These are phyloP conservation scores for Ceratobasidium theobromae DNA, from an alignment of 1,284 basidiomycete genomes.

Conservation along the genomic window DNA sequence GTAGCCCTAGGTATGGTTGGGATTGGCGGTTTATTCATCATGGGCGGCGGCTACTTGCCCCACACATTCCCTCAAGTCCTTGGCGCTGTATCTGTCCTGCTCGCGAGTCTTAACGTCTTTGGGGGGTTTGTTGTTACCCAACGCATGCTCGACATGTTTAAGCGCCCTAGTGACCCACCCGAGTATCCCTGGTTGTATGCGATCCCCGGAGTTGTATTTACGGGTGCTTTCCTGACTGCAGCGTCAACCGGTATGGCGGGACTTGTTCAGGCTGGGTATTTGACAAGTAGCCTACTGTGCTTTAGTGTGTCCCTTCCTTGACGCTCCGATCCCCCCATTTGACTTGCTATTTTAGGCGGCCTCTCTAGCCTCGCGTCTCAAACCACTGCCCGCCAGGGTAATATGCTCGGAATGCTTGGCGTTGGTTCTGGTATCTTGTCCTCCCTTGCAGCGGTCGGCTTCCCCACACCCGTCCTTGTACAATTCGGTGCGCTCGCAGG, in stretches of 20 bases:
- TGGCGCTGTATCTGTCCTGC: slow-evolving; percentile 74
- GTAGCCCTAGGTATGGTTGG: slow-evolving; percentile 65
- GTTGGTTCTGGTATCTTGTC: slow-evolving; percentile 77
- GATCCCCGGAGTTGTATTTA: slow-evolving; percentile 74
- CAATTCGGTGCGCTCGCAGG: slow-evolving; percentile 77
- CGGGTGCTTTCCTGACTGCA: slow-evolving; percentile 75
- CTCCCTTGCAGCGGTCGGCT: slow-evolving; percentile 77
- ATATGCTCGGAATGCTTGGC: slow-evolving; percentile 78
- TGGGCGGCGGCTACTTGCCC: slow-evolving; percentile 84
- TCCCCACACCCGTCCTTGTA: slow-evolving; percentile 67
- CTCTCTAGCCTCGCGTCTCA: slow-evolving; percentile 74
- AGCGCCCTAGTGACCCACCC: slow-evolving; percentile 78
- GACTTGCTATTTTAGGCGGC: slow-evolving; percentile 52
- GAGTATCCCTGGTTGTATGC: slow-evolving; percentile 82
- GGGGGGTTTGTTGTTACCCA: slow-evolving; percentile 84
- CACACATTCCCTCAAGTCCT: slow-evolving; percentile 74
- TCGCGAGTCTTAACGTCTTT: slow-evolving; percentile 81
- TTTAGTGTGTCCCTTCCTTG: slow-evolving; percentile 56
- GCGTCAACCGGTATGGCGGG: slow-evolving; percentile 79
- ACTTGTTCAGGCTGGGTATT: slow-evolving; percentile 82
- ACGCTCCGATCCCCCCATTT: neutral
- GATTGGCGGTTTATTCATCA: slow-evolving; percentile 80
- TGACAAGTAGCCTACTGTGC: slow-evolving; percentile 77
- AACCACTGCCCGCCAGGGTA: slow-evolving; percentile 76
- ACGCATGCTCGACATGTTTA: slow-evolving; percentile 89